phyloP scores from a whole-genome alignment of 371 early-diverging fungal species.

The Conidiobolus incongruus region DNA sequence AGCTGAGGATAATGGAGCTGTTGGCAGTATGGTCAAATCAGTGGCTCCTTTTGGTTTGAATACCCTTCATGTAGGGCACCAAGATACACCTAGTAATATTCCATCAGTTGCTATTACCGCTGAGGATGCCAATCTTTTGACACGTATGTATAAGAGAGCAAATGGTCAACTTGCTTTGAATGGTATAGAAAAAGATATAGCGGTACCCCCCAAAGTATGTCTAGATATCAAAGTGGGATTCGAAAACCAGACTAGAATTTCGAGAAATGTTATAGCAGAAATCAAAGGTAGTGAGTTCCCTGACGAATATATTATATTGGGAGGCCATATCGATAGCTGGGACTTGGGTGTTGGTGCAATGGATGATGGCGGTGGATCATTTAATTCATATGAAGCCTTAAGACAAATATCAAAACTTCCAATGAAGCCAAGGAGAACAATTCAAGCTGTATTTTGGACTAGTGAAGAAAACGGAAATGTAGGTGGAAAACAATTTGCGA shows the following conservation, averaged over 20 bases:
- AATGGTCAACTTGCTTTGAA: constrained; percentile 1
- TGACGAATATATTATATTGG: constrained; percentile 21
- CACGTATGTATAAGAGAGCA: constrained; percentile 14
- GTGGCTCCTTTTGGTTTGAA: constrained; percentile 19
- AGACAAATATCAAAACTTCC: constrained; percentile 15
- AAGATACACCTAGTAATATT: constrained; percentile 8
- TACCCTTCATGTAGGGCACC: constrained; percentile 20
- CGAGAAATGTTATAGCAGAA: constrained; percentile 23
- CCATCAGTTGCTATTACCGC: constrained; percentile 24
- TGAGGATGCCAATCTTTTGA: constrained; percentile 22
- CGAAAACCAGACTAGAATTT: constrained; percentile 9
- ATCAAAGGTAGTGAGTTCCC: constrained; percentile 19
- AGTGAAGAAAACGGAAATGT: constrained; percentile 23
- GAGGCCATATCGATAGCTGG: constrained; percentile 35
- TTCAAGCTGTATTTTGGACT: too few species aligned
- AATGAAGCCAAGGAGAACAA: constrained; percentile 19
- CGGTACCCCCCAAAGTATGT: constrained; percentile 15
- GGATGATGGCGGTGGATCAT: constrained; percentile 26
- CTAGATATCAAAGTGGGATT: constrained; percentile 15
- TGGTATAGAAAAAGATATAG: constrained; percentile 6
- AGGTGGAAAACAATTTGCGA: constrained; percentile 21
- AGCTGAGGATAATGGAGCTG: constrained; percentile 24
- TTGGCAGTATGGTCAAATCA: constrained; percentile 21
- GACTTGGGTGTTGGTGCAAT: constrained; percentile 26
- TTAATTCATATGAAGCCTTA: constrained; percentile 22